Conservation (phyloP, 2,329 filamentous ascomycete genomes). For the Penicillium sp. region DNA sequence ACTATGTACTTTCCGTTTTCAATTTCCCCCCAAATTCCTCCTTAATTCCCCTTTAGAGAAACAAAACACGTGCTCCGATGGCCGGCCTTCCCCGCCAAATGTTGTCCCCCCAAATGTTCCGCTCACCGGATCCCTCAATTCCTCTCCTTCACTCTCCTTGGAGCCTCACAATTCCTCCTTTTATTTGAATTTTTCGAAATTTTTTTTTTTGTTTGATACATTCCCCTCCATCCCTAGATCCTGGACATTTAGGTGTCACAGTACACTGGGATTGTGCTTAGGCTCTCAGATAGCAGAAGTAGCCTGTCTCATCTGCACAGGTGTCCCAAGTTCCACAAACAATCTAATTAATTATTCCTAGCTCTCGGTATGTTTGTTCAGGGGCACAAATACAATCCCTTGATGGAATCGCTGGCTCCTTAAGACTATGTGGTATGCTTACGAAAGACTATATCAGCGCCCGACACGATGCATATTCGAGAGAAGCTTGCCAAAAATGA, state of each 20-base stretch:
- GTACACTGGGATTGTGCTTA: conserved; percentile 7
- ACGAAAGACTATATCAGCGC: conserved; percentile 16
- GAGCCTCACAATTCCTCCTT: conserved; percentile 9
- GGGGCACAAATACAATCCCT: neutral
- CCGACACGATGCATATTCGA: conserved; percentile 81
- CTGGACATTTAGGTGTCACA: conserved; percentile 9
- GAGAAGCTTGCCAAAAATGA: conserved; percentile 84
- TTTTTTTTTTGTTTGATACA: conserved; percentile 4
- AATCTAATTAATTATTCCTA: neutral
- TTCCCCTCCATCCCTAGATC: neutral
- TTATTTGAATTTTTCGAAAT: neutral
- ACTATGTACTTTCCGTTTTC: neutral
- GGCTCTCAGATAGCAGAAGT: conserved; percentile 6
- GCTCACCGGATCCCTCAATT: conserved; percentile 11
- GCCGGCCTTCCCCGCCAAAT: conserved; percentile 26
- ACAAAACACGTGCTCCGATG: conserved; percentile 32
- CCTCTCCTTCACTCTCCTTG: conserved; percentile 9
- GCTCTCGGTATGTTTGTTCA: conserved; percentile 2
- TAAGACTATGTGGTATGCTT: neutral
- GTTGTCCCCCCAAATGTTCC: conserved; percentile 8
- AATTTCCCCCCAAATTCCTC: neutral
- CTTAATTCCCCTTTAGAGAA: neutral
- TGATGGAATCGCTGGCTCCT: neutral
- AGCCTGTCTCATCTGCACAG: conserved; percentile 10
- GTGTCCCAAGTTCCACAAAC: conserved; percentile 9